phyloP scores from a whole-genome alignment of 2,329 filamentous ascomycete species.

The Fusarium sp. region DNA sequence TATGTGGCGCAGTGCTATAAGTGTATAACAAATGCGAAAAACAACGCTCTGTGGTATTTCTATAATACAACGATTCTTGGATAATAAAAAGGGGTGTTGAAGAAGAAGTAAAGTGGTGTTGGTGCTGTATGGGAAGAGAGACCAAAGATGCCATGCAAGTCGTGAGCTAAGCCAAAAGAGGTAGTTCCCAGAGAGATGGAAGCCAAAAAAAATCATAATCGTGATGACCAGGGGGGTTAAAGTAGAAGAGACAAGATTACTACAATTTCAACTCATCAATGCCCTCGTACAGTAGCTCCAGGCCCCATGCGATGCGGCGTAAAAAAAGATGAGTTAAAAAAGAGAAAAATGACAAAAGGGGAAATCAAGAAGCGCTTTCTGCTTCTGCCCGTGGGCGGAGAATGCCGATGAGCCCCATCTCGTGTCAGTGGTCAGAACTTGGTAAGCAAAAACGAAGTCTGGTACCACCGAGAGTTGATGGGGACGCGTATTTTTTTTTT shows the following conservation, averaged over 20 bases:
- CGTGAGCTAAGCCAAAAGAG: not conserved
- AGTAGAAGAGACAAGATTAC: slow-evolving; percentile 1
- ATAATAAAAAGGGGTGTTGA: not conserved
- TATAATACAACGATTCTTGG: slow-evolving; percentile 26
- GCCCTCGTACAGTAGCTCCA: not conserved
- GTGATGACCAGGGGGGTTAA: not conserved
- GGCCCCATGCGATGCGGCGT: not conserved
- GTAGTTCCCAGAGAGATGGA: not conserved
- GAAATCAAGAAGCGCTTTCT: not conserved
- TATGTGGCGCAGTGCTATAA: slow-evolving; percentile 8
- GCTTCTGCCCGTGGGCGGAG: not conserved
- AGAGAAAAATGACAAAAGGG: not conserved
- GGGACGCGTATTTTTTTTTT: not conserved
- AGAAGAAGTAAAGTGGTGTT: not conserved
- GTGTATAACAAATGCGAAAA: slow-evolving; percentile 12
- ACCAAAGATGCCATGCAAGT: not conserved
- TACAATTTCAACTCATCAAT: slow-evolving; percentile 9
- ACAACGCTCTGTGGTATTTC: slow-evolving; percentile 36
- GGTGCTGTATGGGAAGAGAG: not conserved
- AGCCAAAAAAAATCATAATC: slow-evolving; percentile 10
- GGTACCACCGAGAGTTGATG: not conserved
- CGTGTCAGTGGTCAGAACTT: not conserved
- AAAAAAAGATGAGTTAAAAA: not conserved
- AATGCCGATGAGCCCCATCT: not conserved
- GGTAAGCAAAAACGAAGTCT: slow-evolving; percentile 6